Evolutionary conservation across 2,329 filamentous ascomycete species (phyloP), one percentile per base, ranked within the genome.

Genomic region (Mollisiaceae sp.): DNA sequence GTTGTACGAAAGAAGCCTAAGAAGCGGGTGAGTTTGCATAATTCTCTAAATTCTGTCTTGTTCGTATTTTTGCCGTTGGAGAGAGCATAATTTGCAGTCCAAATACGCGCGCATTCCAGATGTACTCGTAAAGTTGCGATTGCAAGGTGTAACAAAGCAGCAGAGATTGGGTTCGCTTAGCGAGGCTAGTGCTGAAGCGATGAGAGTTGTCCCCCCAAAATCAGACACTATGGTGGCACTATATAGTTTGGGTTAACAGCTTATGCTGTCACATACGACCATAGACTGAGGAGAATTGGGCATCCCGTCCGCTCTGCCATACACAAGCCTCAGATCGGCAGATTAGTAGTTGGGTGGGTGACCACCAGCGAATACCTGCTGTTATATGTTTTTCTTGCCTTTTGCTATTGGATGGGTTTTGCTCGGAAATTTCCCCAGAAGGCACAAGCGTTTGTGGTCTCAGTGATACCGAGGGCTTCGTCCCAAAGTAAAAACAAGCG

Each of bases 1-100:
- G 81, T 81, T 71, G 76, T 82, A 11, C 78, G 76, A 71, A 89
- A 86, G 78, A 90, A 89, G 79, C 78, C 85, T 14, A 91, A 89
- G 80, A 92, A 93, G 81, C 93, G 92, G 85, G 90, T 92, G 78
- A 75, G 78, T 75, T 36, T 60, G 32, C n/a, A 24, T 12, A 54
- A 9, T 63, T 39, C 6, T 39, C 14, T 27, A 18, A 1, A 4
- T 36, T 11, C 24, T 20, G n/a, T 14, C 22, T 54, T 15, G 12
- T 18, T 18, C n/a, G n/a, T n/a, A n/a, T n/a, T 35, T 54, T 54
- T 12, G 22, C 9, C 8, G n/a, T 50, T 14, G 20, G 6, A 12
- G 4, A 11, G 45, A 22, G n/a, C 20, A 11, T 14, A 24, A 3
- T 35, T 54, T 35, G 24, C 14, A 11, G 2, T 54, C 45, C 6